Base-by-base conservation (phyloP, 108 stramenopile genomes). In the Discostella pseudostelligera region DNA sequence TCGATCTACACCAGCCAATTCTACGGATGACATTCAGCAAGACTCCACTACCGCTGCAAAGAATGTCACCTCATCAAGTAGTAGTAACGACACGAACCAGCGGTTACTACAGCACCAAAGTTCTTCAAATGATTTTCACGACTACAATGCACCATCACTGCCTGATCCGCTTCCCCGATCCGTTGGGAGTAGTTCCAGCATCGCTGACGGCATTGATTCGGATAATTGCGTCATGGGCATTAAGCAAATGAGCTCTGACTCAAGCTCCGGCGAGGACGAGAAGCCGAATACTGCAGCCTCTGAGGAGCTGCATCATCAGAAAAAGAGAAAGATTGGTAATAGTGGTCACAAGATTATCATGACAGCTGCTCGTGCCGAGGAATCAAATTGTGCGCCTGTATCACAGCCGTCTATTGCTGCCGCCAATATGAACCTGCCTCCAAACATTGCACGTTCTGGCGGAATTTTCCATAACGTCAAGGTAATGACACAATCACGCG, bases 371-470 rank as follows among this genome's bases (percentile, higher is more conserved):
- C 19, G 74, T 16, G 49, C 29, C 21, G 19, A 36, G 1, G 20
- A 21, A 37, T 42, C 36, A 25, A 21, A 22, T 32, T n/a, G 3
- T 35, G 39, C 58, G 54, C 8, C 46, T 43, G 10, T 28, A 46
- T 39, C 26, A 22, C 58, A 65, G 49, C 26, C 26, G 5, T 26
- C 12, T 49, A 32, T 4, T 25, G 25, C 49, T n/a, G 19, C 45
- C 13, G 28, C 49, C 24, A 37, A 10, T 1, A 9, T 25, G 26
- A 62, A 70, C 12, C 71, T 85, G 26, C 86, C 86, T 49, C 49
- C 70, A 14, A 87, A 88, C 26, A 92, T 92, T 67, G 90, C 90
- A 26, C 80, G 80, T 45, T 78, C 65, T 22, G 90, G 90, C 13
- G 89, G 89, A 4, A 92, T 92, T 46, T 54, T 78, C 3, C 87